Percentiles rank a stretch among this genome's conserved stretches.
Evolutionary conservation across 495 filamentous ascomycete species (phyloP).

Genomic region (Amniculicola lignicola): DNA sequence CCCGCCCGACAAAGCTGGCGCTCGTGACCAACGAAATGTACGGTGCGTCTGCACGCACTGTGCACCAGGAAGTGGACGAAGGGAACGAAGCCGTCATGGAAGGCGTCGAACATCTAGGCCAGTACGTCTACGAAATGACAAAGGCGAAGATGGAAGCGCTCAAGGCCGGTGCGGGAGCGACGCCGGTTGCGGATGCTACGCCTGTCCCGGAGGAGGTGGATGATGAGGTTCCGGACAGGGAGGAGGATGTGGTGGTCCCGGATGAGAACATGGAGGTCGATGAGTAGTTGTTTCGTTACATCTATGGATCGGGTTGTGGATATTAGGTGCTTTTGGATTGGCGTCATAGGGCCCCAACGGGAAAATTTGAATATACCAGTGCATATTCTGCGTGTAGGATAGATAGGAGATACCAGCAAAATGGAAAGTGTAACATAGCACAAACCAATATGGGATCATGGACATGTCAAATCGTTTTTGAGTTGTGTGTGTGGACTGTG

Average conservation of each 20-base stretch:
- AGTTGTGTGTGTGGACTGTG: too few relatives aligned
- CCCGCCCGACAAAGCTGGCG: conserved; percentile 70
- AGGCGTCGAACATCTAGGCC: conserved; percentile 87
- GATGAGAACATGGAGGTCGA: conserved; percentile 17
- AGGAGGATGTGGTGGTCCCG: conserved; percentile 35
- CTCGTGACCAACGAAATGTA: conserved; percentile 84
- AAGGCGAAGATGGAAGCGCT: conserved; percentile 71
- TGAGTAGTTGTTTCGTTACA: too few relatives aligned
- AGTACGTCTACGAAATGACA: conserved; percentile 98
- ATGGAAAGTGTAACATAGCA: too few relatives aligned
- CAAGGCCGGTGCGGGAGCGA: conserved; percentile 43
- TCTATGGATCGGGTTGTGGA: too few relatives aligned
- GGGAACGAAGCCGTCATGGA: conserved; percentile 66
- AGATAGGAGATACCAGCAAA: too few relatives aligned
- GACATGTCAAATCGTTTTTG: too few relatives aligned
- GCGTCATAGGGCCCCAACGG: too few relatives aligned
- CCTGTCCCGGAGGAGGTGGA: conserved; percentile 23
- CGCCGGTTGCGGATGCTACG: conserved; percentile 17
- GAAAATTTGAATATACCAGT: too few relatives aligned
- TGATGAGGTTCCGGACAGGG: conserved; percentile 34
- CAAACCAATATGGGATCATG: too few relatives aligned
- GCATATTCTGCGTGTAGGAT: too few relatives aligned
- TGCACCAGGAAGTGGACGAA: conserved; percentile 55
- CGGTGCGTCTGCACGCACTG: conserved; percentile 56
- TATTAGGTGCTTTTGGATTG: too few relatives aligned